Conservation (phyloP, 257 asterid genomes). For the Scutellaria baicalensis region DNA sequence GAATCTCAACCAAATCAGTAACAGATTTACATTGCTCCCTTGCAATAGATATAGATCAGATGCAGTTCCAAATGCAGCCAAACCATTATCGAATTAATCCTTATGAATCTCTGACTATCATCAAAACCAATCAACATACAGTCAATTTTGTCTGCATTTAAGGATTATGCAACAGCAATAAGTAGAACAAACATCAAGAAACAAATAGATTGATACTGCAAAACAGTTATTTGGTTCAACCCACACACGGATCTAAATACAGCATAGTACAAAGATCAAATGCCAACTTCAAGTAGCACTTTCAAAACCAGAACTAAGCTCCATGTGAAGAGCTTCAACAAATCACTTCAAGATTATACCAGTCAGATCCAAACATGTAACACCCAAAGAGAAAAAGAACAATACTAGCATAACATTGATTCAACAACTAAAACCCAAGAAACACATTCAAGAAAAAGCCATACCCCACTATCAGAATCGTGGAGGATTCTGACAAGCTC, state of each 20-base stretch:
- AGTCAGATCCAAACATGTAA: slow-evolving; percentile 32
- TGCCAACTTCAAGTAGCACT: slow-evolving; percentile 1
- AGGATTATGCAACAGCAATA: neutral
- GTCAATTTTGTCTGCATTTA: neutral
- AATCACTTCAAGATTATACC: neutral
- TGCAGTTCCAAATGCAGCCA: neutral
- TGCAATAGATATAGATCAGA: neutral
- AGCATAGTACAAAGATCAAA: neutral
- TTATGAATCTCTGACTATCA: neutral
- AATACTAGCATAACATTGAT: neutral
- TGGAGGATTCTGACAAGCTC: slow-evolving; percentile 61
- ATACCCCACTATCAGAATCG: slow-evolving; percentile 77
- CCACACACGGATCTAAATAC: slow-evolving; percentile 18
- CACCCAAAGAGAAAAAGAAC: neutral
- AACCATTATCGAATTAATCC: neutral
- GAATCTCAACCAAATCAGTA: slow-evolving; percentile 2
- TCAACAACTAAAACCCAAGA: slow-evolving; percentile 13
- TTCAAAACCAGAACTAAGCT: neutral
- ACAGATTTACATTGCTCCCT: neutral
- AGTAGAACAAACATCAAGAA: neutral
- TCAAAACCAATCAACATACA: neutral
- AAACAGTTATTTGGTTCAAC: neutral
- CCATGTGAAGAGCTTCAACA: slow-evolving; percentile 14
- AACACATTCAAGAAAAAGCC: neutral
- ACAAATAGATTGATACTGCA: neutral